Percentiles rank a stretch among this genome's conserved stretches.
These are phyloP conservation scores for Ogataea haglerorum DNA, from an alignment of 805 yeast genomes.

Conservation along the genomic window DNA sequence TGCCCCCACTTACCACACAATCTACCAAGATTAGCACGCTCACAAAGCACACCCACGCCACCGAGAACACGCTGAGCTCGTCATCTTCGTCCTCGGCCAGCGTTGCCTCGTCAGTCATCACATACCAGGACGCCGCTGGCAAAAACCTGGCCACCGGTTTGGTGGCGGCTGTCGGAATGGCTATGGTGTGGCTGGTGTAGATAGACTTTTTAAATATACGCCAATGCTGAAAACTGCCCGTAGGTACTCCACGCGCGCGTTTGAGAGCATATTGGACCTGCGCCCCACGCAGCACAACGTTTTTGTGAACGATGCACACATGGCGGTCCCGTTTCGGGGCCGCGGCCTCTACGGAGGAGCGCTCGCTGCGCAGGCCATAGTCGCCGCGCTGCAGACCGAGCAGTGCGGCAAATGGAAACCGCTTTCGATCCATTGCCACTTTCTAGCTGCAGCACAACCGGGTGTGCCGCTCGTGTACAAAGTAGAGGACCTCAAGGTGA, in stretches of 20 bases:
- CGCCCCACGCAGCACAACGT: slow-evolving; percentile 19
- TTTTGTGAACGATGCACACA: slow-evolving; percentile 24
- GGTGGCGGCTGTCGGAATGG: slow-evolving; percentile 3
- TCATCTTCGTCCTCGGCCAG: slow-evolving; percentile 2
- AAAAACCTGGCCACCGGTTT: slow-evolving; percentile 1
- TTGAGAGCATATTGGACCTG: slow-evolving; percentile 26
- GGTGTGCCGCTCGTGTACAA: slow-evolving; percentile 46
- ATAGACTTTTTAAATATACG: slow-evolving; percentile 2
- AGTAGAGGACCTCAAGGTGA: slow-evolving; percentile 51
- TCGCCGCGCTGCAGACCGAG: slow-evolving; percentile 55
- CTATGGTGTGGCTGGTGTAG: slow-evolving; percentile 8
- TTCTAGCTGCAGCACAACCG: slow-evolving; percentile 52
- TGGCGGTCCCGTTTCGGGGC: slow-evolving; percentile 48
- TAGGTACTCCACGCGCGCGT: background rate
- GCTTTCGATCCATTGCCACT: slow-evolving; percentile 59
- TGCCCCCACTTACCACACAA: background rate
- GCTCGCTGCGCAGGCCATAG: slow-evolving; percentile 59
- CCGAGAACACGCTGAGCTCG: background rate
- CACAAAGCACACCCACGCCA: slow-evolving; percentile 5
- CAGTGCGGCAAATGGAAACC: slow-evolving; percentile 46
- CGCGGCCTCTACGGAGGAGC: slow-evolving; percentile 73
- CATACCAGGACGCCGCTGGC: slow-evolving; percentile 27
- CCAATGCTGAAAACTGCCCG: background rate
- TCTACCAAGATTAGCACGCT: slow-evolving; percentile 3
- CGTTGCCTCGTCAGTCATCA: slow-evolving; percentile 16